Conservation (phyloP, 768 basidiomycete species). For the Tricholoma furcatifolium region DNA sequence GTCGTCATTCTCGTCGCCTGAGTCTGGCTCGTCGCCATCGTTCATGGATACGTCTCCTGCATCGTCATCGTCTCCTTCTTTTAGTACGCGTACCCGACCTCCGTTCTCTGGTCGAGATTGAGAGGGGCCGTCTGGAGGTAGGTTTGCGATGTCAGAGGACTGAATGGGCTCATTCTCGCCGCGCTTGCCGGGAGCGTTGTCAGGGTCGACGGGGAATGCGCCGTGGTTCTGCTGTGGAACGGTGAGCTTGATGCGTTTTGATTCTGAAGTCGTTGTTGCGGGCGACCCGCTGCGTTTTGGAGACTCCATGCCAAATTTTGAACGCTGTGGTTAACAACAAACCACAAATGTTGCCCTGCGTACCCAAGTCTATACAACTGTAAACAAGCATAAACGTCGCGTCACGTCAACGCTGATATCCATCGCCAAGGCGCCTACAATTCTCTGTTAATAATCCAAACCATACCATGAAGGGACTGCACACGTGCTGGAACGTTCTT, state of each 20-base stretch:
- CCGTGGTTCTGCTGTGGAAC: conserved; percentile 66
- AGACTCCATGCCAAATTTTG: conserved; percentile 48
- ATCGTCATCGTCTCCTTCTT: conserved; percentile 65
- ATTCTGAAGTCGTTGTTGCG: conserved; percentile 47
- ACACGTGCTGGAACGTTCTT: too few species aligned
- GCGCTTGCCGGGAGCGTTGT: conserved; percentile 80
- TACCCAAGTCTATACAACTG: conserved; percentile 9
- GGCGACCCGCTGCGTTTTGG: conserved; percentile 66
- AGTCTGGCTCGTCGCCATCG: conserved; percentile 78
- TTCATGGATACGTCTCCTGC: conserved; percentile 80
- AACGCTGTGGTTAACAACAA: conserved; percentile 8
- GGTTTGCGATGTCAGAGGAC: conserved; percentile 76
- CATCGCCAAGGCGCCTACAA: too few species aligned
- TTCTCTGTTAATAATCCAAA: too few species aligned
- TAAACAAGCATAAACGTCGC: conserved; percentile 10
- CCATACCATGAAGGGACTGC: too few species aligned
- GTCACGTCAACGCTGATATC: too few species aligned
- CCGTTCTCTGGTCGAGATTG: conserved; percentile 42
- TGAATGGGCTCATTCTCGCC: conserved; percentile 84
- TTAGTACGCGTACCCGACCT: conserved; percentile 40
- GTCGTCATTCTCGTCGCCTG: conserved; percentile 79
- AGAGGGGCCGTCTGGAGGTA: conserved; percentile 43
- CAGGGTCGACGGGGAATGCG: conserved; percentile 74
- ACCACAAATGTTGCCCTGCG: conserved; percentile 15
- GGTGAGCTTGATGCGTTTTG: conserved; percentile 59